phyloP scores from a whole-genome alignment of 352 stramenopile genomes.

The Sclerospora graminicola region DNA sequence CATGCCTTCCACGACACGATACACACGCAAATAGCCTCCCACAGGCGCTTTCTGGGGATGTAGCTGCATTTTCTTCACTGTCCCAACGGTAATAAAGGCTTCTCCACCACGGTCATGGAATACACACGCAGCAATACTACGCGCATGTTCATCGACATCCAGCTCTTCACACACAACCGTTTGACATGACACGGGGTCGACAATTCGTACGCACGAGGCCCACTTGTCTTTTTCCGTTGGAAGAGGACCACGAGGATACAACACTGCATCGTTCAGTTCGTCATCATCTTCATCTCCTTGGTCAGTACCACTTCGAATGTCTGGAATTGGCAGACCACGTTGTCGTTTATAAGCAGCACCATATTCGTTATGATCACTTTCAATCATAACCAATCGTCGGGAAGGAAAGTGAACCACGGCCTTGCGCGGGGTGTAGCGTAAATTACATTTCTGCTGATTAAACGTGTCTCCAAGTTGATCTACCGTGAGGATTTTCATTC shows the following conservation, averaged over 20 bases:
- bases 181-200: slow-evolving; percentile 89
- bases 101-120: slow-evolving; percentile 95
- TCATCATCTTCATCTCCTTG: slow-evolving; percentile 68
- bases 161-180: slow-evolving; percentile 89
- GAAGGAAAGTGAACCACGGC: slow-evolving; percentile 87
- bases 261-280: slow-evolving; percentile 61
- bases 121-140: slow-evolving; percentile 89
- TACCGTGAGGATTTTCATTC: slow-evolving; percentile 96
- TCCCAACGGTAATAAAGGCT: slow-evolving; percentile 95
- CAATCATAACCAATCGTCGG: slow-evolving; percentile 91
- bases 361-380: slow-evolving; percentile 97
- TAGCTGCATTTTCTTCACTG: slow-evolving; percentile 91
- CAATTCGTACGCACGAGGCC: slow-evolving; percentile 96
- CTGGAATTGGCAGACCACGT: slow-evolving; percentile 47
- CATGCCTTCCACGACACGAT: slow-evolving; percentile 87
- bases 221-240: slow-evolving; percentile 76
- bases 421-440: slow-evolving; percentile 97
- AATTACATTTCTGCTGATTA: slow-evolving; percentile 91
- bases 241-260: slow-evolving; percentile 51
- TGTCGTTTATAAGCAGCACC: slow-evolving; percentile 86
- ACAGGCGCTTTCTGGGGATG: slow-evolving; percentile 71
- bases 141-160: slow-evolving; percentile 88
- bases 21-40: slow-evolving; percentile 86
- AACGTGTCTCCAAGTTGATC: slow-evolving; percentile 94
- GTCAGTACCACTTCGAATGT: slow-evolving; percentile 31